A percentile compares a stretch with the other conserved stretches of the same genome.
These are phyloP conservation scores for Cystobasidium pallidum DNA, from an alignment of 1,284 basidiomycete species.

Conservation along the genomic window DNA sequence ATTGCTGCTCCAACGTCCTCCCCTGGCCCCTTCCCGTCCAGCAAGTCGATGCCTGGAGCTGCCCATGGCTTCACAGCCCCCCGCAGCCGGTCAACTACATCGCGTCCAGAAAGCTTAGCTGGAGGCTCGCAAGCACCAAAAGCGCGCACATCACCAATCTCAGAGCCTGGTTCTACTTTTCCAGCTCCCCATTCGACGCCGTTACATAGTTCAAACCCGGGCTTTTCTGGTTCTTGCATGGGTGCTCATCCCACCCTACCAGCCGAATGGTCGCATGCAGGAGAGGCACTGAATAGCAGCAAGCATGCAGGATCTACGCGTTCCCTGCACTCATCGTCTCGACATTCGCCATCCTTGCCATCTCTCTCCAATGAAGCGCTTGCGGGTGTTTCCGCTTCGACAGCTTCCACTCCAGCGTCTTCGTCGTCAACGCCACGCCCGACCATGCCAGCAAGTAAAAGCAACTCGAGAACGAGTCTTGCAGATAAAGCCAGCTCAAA, in stretches of 20 bases:
- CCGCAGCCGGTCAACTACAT: neutral
- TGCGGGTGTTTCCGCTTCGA: neutral
- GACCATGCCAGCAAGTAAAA: neutral
- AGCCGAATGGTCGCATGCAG: neutral
- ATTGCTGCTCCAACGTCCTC: neutral
- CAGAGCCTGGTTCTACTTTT: neutral
- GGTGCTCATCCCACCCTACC: neutral
- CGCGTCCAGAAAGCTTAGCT: neutral
- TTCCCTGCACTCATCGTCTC: neutral
- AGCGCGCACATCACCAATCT: neutral
- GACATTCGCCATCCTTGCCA: neutral
- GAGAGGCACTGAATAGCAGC: neutral
- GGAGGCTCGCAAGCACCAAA: neutral
- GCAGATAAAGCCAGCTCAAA: neutral
- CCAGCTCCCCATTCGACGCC: neutral
- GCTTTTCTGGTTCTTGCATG: neutral
- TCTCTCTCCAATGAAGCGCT: constrained; percentile 8
- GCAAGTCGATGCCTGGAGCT: neutral
- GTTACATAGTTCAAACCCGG: neutral
- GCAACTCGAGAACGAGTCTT: neutral
- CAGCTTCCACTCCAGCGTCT: neutral
- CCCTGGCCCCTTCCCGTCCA: neutral
- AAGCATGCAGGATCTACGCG: neutral
- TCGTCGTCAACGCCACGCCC: constrained; percentile 3
- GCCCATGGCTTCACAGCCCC: neutral